A percentile compares a stretch with the other conserved stretches of the same genome.
These are phyloP conservation scores for Boletus sp. DNA, from an alignment of 768 basidiomycete genomes.

Conservation along the genomic window DNA sequence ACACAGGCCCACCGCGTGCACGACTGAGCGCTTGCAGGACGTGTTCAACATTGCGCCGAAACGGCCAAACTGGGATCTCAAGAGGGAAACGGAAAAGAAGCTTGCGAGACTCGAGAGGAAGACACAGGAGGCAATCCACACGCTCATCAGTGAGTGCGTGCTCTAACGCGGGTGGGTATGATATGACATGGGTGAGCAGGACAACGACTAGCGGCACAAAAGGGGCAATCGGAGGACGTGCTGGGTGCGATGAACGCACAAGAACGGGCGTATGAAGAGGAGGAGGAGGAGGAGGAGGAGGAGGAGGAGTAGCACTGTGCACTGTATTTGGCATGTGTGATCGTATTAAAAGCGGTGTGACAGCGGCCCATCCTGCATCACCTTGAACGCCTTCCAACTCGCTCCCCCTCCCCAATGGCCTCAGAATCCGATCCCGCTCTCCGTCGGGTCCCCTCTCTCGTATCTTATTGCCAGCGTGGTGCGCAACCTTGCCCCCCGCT, in stretches of 20 bases:
- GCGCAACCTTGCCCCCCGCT: conserved; percentile 20
- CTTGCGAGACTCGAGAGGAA: conserved; percentile 83
- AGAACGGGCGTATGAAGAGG: conserved; percentile 50
- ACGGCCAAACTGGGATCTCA: conserved; percentile 94
- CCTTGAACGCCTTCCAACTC: not conserved
- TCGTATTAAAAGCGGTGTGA: conserved; percentile 16
- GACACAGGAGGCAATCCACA: conserved; percentile 90
- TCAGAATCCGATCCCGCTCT: conserved; percentile 32
- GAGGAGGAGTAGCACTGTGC: not conserved
- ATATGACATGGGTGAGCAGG: conserved; percentile 42
- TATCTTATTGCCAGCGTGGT: conserved; percentile 73
- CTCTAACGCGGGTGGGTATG: not conserved
- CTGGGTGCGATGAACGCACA: conserved; percentile 82
- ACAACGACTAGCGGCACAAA: conserved; percentile 74
- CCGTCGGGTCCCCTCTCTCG: conserved; percentile 58
- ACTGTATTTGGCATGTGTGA: conserved; percentile 19
- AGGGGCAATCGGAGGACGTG: conserved; percentile 74
- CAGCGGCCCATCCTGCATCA: not conserved
- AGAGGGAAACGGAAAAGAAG: conserved; percentile 90
- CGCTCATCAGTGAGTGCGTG: conserved; percentile 75
- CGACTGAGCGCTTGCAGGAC: conserved; percentile 51
- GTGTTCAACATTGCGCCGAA: conserved; percentile 97
- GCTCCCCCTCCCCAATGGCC: conserved; percentile 25
- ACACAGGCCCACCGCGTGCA: not conserved
- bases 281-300: conserved; percentile 40